phyloP scores from a whole-genome alignment of 2,329 filamentous ascomycete genomes.

The Claviceps pazoutovae region DNA sequence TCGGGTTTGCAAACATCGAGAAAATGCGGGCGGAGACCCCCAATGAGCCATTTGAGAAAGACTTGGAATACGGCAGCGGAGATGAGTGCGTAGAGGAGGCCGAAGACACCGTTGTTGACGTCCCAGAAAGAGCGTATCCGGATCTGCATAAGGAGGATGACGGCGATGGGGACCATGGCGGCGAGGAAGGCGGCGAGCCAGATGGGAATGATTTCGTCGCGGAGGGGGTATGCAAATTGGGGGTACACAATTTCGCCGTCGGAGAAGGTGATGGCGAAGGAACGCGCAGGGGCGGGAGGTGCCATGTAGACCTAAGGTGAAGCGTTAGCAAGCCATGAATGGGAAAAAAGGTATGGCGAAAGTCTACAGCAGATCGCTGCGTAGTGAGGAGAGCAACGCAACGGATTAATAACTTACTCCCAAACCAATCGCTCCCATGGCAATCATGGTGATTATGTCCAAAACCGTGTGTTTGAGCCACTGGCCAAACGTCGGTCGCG shows the following conservation, averaged over 20 bases:
- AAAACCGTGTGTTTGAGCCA: conserved; percentile 56
- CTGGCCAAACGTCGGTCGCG: conserved; percentile 48
- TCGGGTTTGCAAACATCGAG: conserved; percentile 53
- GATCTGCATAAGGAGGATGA: conserved; percentile 54
- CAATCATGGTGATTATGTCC: conserved; percentile 53
- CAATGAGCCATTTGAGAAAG: conserved; percentile 62
- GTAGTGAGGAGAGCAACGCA: background rate
- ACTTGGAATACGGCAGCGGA: conserved; percentile 63
- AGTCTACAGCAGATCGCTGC: no score
- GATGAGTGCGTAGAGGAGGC: conserved; percentile 56
- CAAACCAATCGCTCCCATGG: conserved; percentile 51
- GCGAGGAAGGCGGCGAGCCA: conserved; percentile 55
- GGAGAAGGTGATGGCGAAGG: conserved; percentile 50
- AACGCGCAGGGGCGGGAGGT: conserved; percentile 42
- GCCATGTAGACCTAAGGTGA: conserved; percentile 42
- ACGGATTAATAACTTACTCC: conserved; percentile 33
- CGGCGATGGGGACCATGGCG: conserved; percentile 47
- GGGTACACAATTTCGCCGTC: conserved; percentile 58
- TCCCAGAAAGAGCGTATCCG: conserved; percentile 56
- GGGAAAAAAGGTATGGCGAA: background rate
- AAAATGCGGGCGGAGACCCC: conserved; percentile 59
- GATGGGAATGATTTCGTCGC: conserved; percentile 58
- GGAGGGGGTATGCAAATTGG: conserved; percentile 55
- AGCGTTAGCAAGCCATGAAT: background rate
- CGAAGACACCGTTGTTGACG: conserved; percentile 56